phyloP scores from a whole-genome alignment of 2,329 filamentous ascomycete genomes.

The Metarhizium album region DNA sequence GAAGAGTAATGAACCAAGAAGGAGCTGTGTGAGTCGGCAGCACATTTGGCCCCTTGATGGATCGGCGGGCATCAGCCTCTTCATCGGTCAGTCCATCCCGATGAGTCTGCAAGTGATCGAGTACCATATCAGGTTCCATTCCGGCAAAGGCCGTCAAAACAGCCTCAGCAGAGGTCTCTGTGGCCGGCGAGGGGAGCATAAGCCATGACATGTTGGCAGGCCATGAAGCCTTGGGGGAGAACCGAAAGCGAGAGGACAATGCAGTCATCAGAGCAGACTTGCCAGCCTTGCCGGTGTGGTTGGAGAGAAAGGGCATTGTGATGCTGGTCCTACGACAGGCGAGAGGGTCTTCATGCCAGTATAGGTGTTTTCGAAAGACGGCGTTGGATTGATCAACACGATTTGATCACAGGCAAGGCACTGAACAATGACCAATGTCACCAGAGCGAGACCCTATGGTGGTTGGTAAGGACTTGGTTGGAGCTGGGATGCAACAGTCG shows the following conservation, averaged over 20 bases:
- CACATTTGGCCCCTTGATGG: slow-evolving; percentile 13
- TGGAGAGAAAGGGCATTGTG: slow-evolving; percentile 5
- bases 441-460: slow-evolving; percentile 6
- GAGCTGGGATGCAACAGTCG: slow-evolving; percentile 6
- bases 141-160: slow-evolving; percentile 12
- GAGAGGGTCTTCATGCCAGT: slow-evolving; percentile 8
- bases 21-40: slow-evolving; percentile 15
- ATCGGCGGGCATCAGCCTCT: slow-evolving; percentile 13
- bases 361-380: neutral
- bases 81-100: slow-evolving; percentile 12
- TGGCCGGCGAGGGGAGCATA: slow-evolving; percentile 5
- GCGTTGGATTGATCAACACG: too few species aligned
- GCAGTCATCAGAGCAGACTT: neutral
- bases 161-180: slow-evolving; percentile 11
- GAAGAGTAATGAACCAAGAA: slow-evolving; percentile 16
- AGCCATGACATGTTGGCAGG: slow-evolving; percentile 6
- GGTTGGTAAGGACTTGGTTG: slow-evolving; percentile 6
- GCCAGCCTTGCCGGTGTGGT: neutral
- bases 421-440: too few species aligned
- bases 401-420: too few species aligned
- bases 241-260: slow-evolving; percentile 1
- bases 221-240: slow-evolving; percentile 2
- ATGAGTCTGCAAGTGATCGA: slow-evolving; percentile 13
- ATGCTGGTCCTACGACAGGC: neutral
- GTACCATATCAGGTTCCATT: slow-evolving; percentile 9